A percentile compares a stretch with the other conserved stretches of the same genome.
phyloP scores from a whole-genome alignment of 192 early-diverging fungal species.

The Globomyces pollinis-pini region DNA sequence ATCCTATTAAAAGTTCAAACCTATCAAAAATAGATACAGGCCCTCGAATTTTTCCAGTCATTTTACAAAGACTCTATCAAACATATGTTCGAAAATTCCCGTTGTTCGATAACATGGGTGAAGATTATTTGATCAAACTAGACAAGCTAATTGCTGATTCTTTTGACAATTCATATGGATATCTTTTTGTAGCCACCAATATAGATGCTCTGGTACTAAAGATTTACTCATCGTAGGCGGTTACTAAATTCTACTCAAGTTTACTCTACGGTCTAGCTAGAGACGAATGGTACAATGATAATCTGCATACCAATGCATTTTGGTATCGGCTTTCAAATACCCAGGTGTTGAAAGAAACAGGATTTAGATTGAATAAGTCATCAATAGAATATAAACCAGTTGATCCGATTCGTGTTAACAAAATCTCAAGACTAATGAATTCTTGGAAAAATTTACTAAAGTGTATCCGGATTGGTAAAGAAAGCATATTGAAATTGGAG shows the following conservation, averaged over 20 bases:
- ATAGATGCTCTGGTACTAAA: neutral
- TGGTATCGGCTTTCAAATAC: too few relatives aligned
- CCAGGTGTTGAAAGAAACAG: too few relatives aligned
- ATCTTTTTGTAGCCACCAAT: neutral
- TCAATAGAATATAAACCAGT: neutral
- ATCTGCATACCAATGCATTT: neutral
- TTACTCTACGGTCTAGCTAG: neutral
- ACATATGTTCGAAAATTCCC: neutral
- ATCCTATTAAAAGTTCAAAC: neutral
- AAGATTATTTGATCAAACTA: neutral
- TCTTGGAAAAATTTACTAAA: neutral
- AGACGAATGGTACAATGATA: neutral
- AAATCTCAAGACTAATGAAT: neutral
- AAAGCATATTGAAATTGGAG: neutral
- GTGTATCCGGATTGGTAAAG: neutral
- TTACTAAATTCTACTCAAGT: neutral
- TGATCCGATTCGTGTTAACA: neutral
- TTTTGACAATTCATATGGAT: neutral
- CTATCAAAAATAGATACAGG: neutral
- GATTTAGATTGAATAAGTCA: too few relatives aligned
- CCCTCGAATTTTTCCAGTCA: neutral
- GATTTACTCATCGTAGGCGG: neutral
- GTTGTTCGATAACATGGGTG: neutral
- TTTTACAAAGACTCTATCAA: neutral
- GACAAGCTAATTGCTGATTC: neutral